phyloP scores from a whole-genome alignment of 371 early-diverging fungal species.

The Mucor mucedo region DNA sequence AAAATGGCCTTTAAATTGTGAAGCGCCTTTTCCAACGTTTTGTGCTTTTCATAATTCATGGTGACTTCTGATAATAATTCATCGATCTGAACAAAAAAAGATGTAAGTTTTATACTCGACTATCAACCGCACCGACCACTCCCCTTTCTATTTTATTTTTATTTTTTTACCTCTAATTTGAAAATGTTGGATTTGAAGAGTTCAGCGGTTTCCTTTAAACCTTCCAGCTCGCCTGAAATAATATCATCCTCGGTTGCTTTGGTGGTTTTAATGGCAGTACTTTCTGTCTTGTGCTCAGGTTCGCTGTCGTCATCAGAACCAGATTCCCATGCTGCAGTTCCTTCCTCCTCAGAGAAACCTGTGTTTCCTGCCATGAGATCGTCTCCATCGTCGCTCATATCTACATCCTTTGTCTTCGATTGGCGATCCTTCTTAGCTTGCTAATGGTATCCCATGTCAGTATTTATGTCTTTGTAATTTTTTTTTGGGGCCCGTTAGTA shows the following conservation, averaged over 20 bases:
- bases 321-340: conserved; percentile 45
- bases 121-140: no score
- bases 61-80: conserved; percentile 80
- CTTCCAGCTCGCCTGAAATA: conserved; percentile 87
- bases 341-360: conserved; percentile 41
- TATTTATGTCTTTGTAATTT: no score
- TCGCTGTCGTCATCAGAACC: conserved; percentile 54
- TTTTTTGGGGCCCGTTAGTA: not conserved
- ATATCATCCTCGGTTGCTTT: conserved; percentile 42
- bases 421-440: conserved; percentile 28
- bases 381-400: conserved; percentile 20
- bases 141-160: no score
- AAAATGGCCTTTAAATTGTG: conserved; percentile 66
- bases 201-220: conserved; percentile 80
- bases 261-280: conserved; percentile 38
- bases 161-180: conserved; percentile 71
- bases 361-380: conserved; percentile 29
- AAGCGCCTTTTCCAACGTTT: conserved; percentile 76
- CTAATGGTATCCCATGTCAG: not conserved
- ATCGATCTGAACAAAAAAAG: conserved; percentile 61
- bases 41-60: conserved; percentile 68
- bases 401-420: conserved; percentile 1
- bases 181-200: conserved; percentile 92
- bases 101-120: not conserved
- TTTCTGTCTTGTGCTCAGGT: conserved; percentile 50